Base-by-base conservation (phyloP, 139 green algal species). In the Chlorella sp. region DNA sequence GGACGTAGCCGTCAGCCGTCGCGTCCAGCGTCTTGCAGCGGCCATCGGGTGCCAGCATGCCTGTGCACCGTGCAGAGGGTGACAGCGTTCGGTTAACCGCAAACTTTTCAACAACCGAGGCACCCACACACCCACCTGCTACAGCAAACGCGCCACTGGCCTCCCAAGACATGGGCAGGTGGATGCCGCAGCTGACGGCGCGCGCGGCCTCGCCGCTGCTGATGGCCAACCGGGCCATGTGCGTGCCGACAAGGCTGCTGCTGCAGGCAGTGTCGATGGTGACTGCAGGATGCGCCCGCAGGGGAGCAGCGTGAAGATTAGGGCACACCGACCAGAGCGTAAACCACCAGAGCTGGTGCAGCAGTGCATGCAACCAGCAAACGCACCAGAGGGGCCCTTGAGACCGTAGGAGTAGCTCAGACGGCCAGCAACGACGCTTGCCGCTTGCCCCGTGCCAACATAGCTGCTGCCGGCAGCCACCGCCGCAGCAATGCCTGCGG, bases 211-310 rank as follows among this genome's bases (percentile, higher is more conserved):
- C 51, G 40, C 73, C 66, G 8, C 55, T 55, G 3, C 38, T 45
- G 5, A 86, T 55, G 14, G 89, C 74, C 0, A 25, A n/a, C 5
- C 36, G 50, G 1, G 74, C 88, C 1, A 81, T 46, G 62, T 95
- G 83, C 0, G 77, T 41, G 1, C 84, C 87, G 33, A 97, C 90
- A 31, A 97, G 83, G 14, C 85, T 90, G 5, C 83, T 90, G 23
- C 85, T 93, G 83, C 93, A 97, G 21, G 91, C 93, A 0, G 93
- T 97, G 86, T 97, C 92, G 21, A 97, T 80, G 8, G 87, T 84
- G 11, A 93, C 72, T 46, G 91, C 89, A 69, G 48, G 9, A 41
- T 86, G 64, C 40, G 55, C 31, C 79, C n/a, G 41, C 77, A 78
- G 42, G 68, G 19, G 53, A 23, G 53, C 29, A 9, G 53, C n/a